Conservation (phyloP, 176 grass and related monocot species). For the Rhynchospora tenuis region DNA sequence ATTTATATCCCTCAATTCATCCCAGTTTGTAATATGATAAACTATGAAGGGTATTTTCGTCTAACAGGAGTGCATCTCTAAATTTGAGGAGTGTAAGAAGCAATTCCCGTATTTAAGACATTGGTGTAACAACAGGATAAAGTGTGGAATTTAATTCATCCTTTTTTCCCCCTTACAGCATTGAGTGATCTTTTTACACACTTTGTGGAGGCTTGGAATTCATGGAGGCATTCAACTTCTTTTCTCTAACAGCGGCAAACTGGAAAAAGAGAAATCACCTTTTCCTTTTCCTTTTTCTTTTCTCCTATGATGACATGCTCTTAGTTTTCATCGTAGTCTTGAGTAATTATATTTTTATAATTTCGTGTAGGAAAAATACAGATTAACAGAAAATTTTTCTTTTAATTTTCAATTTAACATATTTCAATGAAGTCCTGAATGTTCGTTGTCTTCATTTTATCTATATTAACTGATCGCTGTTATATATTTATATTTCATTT, state of each 20-base stretch:
- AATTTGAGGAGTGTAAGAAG: too few species aligned
- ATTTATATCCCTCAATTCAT: too few species aligned
- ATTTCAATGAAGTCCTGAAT: background rate
- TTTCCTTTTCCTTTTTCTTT: background rate
- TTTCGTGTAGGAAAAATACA: slow-evolving; percentile 7
- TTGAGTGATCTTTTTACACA: slow-evolving; percentile 74
- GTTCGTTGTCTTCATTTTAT: background rate
- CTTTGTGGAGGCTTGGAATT: slow-evolving; percentile 80
- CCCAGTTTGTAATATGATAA: too few species aligned
- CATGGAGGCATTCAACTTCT: slow-evolving; percentile 42
- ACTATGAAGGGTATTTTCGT: too few species aligned
- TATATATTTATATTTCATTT: background rate
- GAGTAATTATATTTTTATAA: slow-evolving; percentile 17
- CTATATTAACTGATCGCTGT: background rate
- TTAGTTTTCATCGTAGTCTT: background rate
- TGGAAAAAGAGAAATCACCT: background rate
- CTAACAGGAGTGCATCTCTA: too few species aligned
- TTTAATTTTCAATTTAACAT: background rate
- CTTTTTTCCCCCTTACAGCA: slow-evolving; percentile 47
- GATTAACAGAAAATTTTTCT: background rate
- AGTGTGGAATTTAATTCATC: background rate
- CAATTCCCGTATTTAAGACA: too few species aligned
- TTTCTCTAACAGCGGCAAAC: background rate
- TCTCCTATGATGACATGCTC: background rate
- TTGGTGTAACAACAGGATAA: background rate